Evolutionary conservation across 495 filamentous ascomycete genomes (phyloP).

Genomic region (Daldinia bambusicola): DNA sequence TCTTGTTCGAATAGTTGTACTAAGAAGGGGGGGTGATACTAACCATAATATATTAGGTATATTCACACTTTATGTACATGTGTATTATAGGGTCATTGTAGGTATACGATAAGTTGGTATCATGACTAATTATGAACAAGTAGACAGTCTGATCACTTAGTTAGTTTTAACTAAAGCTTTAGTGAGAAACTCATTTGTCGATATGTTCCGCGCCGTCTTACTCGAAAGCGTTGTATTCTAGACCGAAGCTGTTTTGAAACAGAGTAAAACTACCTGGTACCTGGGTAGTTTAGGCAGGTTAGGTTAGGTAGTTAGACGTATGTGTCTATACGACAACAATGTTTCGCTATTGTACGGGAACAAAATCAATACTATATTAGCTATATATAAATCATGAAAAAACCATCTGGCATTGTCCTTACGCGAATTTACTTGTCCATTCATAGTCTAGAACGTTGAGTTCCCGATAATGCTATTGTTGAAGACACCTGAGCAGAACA

Average conservation of each 20-base stretch:
- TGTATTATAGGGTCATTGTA: neutral
- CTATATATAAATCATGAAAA: neutral
- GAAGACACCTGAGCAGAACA: neutral
- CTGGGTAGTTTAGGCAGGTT: too few relatives aligned
- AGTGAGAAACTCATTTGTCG: neutral
- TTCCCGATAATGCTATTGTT: slow-evolving; percentile 1
- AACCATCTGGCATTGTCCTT: neutral
- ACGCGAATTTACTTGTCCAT: neutral
- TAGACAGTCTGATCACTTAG: neutral
- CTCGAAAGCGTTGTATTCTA: neutral
- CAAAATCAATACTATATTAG: neutral
- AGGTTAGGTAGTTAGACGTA: neutral
- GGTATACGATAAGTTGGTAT: neutral
- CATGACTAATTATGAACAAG: neutral
- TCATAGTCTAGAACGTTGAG: neutral
- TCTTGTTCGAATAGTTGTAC: neutral
- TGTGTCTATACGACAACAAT: neutral
- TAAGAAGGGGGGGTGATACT: neutral
- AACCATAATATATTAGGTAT: too few relatives aligned
- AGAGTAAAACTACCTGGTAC: neutral
- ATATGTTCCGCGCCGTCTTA: too few relatives aligned
- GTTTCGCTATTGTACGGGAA: neutral
- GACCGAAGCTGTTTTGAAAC: neutral
- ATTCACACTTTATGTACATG: neutral
- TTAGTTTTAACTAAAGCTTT: neutral